These are phyloP conservation scores for Coemansia sp. DNA, from an alignment of 192 early-diverging fungal genomes.

Conservation along the genomic window DNA sequence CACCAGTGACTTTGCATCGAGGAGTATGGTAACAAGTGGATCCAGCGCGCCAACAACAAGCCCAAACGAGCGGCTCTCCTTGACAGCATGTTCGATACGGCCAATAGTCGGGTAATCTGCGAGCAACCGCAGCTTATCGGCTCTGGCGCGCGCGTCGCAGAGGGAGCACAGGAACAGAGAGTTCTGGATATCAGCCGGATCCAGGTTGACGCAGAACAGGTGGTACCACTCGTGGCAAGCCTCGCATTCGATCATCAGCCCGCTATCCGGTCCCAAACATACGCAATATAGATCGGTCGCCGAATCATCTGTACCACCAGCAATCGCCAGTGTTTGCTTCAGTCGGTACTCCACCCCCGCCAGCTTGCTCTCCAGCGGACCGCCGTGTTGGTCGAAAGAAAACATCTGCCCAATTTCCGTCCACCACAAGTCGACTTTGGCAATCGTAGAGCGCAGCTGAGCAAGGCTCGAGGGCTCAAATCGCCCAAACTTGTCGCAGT, in stretches of 20 bases:
- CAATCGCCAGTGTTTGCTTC: conserved; percentile 19
- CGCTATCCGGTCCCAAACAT: conserved; percentile 64
- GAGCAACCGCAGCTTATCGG: conserved; percentile 17
- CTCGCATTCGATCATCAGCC: conserved; percentile 73
- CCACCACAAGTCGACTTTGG: conserved; percentile 26
- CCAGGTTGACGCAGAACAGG: conserved; percentile 60
- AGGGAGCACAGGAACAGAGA: conserved; percentile 64
- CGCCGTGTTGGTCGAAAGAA: not conserved
- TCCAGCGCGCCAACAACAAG: conserved; percentile 59
- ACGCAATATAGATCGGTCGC: conserved; percentile 59
- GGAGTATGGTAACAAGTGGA: conserved; percentile 55
- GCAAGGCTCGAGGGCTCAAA: conserved; percentile 33
- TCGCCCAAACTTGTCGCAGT: conserved; percentile 30
- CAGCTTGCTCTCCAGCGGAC: conserved; percentile 15
- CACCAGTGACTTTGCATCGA: conserved; percentile 34
- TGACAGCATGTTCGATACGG: conserved; percentile 48
- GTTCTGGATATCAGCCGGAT: conserved; percentile 47
- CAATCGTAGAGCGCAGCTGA: conserved; percentile 16
- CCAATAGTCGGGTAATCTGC: conserved; percentile 34
- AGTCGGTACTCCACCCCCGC: conserved; percentile 23
- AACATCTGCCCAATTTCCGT: conserved; percentile 22
- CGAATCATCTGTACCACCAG: not conserved
- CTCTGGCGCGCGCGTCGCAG: conserved; percentile 45
- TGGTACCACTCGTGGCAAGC: conserved; percentile 73
- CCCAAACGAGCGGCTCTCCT: conserved; percentile 44